Evolutionary conservation across 176 grass and related monocot genomes (phyloP).

Genomic region (Canna indica): DNA sequence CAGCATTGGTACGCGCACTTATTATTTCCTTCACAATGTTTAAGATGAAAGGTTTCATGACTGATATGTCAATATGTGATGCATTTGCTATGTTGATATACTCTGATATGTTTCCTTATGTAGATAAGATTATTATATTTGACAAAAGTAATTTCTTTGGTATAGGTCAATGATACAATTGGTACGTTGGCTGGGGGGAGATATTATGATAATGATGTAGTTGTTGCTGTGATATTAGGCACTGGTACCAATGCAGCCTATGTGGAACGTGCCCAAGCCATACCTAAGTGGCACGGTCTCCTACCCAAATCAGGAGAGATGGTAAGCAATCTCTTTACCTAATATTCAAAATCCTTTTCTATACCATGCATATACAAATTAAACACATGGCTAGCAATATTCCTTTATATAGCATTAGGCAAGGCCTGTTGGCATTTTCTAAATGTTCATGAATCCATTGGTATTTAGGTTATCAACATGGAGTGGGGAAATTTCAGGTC

Average conservation of each 20-base stretch:
- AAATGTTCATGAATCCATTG: background rate
- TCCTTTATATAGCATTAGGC: background rate
- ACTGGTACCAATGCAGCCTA: constrained; percentile 83
- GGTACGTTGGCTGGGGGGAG: constrained; percentile 53
- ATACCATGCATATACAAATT: background rate
- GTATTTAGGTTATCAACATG: constrained; percentile 68
- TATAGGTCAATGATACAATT: constrained; percentile 56
- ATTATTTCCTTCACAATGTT: background rate
- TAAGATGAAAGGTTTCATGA: background rate
- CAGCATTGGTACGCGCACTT: constrained; percentile 41
- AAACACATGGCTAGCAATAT: background rate
- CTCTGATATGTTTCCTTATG: background rate
- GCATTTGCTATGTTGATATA: background rate
- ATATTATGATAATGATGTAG: constrained; percentile 54
- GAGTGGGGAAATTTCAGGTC: constrained; percentile 80
- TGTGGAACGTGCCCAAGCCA: constrained; percentile 47
- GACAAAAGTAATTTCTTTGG: background rate
- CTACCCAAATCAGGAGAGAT: constrained; percentile 49
- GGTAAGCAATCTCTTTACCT: constrained; percentile 22
- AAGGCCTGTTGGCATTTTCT: background rate
- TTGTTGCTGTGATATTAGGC: constrained; percentile 63
- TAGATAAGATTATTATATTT: background rate
- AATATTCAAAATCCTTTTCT: background rate
- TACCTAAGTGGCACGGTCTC: constrained; percentile 64
- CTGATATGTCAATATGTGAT: background rate